A percentile compares a stretch with the other conserved stretches of the same genome.
phyloP scores from a whole-genome alignment of 306 rosid genomes.

The Vigna nakashimae region DNA sequence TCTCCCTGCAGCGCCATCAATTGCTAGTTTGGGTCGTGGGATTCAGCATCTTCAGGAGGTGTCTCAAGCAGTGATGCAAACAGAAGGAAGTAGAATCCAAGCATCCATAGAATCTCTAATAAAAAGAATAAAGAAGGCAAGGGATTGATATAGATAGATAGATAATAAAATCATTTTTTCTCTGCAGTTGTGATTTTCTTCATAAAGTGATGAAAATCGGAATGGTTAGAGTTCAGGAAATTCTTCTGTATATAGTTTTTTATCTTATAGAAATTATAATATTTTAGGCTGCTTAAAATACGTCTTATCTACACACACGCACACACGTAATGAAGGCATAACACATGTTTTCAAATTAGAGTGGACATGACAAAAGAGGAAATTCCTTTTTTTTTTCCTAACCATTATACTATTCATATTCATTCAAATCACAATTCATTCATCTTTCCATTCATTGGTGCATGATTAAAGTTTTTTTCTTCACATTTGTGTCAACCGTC shows the following conservation, averaged over 20 bases:
- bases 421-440: too few relatives aligned
- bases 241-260: constrained; percentile 48
- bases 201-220: constrained; percentile 25
- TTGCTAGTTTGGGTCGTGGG: constrained; percentile 82
- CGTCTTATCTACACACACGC: background rate
- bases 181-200: constrained; percentile 41
- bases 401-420: too few relatives aligned
- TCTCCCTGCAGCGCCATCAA: constrained; percentile 74
- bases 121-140: constrained; percentile 62
- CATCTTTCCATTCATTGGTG: too few relatives aligned
- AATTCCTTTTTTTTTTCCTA: too few relatives aligned
- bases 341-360: too few relatives aligned
- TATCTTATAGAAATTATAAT: background rate
- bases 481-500: too few relatives aligned
- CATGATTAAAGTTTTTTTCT: too few relatives aligned
- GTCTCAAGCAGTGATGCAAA: constrained; percentile 55
- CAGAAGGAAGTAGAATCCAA: constrained; percentile 67
- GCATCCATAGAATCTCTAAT: constrained; percentile 65
- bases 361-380: too few relatives aligned
- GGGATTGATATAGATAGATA: constrained; percentile 49
- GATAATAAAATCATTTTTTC: constrained; percentile 36
- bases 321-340: too few relatives aligned
- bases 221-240: constrained; percentile 43
- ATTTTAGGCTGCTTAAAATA: constrained; percentile 10
- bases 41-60: constrained; percentile 63